phyloP scores from a whole-genome alignment of 2,329 filamentous ascomycete genomes.

The Aulographum hederae region DNA sequence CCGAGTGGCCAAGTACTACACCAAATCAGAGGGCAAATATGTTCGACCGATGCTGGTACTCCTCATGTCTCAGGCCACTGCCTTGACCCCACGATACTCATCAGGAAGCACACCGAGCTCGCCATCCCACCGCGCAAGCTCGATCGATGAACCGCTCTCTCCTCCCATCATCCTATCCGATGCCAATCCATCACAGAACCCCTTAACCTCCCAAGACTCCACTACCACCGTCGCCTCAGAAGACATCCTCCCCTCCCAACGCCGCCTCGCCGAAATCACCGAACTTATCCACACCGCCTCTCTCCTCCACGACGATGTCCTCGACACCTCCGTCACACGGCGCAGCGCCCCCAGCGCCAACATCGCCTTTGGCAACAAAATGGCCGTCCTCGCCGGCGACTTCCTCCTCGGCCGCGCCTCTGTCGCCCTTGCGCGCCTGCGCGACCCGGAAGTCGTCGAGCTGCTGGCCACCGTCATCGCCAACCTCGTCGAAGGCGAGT shows the following conservation, averaged over 20 bases:
- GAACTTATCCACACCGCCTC: conserved; percentile 96
- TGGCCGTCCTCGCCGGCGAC: conserved; percentile 95
- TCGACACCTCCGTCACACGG: conserved; percentile 76
- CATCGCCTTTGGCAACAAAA: conserved; percentile 94
- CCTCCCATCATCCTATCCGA: conserved; percentile 51
- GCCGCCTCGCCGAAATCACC: conserved; percentile 85
- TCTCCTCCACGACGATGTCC: conserved; percentile 92
- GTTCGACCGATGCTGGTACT: conserved; percentile 86
- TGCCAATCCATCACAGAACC: conserved; percentile 51
- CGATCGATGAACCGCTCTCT: conserved; percentile 43
- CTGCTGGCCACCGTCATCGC: conserved; percentile 90
- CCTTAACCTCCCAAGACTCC: conserved; percentile 29
- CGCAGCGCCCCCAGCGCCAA: conserved; percentile 79
- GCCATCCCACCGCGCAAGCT: conserved; percentile 10
- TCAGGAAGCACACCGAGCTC: conserved; percentile 12
- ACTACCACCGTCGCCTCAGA: conserved; percentile 21
- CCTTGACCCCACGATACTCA: conserved; percentile 45
- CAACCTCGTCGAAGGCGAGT: conserved; percentile 94
- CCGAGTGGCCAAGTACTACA: conserved; percentile 95
- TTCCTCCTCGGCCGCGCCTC: conserved; percentile 87
- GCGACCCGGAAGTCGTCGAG: conserved; percentile 89
- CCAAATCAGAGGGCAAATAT: conserved; percentile 90
- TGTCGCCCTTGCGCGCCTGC: conserved; percentile 73
- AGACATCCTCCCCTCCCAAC: conserved; percentile 80
- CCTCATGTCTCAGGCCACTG: conserved; percentile 87